These are phyloP conservation scores for Micromonas commoda DNA, from an alignment of 139 green algal genomes.

Conservation along the genomic window DNA sequence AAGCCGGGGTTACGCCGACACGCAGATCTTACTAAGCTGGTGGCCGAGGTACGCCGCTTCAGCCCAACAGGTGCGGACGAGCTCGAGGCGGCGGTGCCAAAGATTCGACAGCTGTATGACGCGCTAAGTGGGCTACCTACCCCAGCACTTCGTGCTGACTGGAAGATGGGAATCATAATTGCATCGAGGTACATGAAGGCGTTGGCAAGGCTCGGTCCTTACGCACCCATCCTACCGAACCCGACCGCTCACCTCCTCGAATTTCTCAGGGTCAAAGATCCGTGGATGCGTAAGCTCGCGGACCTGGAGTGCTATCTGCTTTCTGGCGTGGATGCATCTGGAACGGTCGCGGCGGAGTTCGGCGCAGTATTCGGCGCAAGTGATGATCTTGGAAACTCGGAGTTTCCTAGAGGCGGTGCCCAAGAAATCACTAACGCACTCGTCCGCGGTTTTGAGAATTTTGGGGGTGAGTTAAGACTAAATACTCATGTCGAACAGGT, in stretches of 20 bases:
- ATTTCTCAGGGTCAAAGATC: constrained; percentile 51
- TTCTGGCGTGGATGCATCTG: constrained; percentile 39
- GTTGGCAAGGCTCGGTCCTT: constrained; percentile 21
- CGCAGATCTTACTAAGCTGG: constrained; percentile 2
- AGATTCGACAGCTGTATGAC: constrained; percentile 19
- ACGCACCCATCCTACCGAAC: constrained; percentile 20
- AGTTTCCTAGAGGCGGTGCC: constrained; percentile 44
- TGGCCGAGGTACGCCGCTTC: neutral
- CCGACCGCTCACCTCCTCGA: constrained; percentile 32
- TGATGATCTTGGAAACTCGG: constrained; percentile 26
- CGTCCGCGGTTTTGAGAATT: constrained; percentile 59
- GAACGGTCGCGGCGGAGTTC: constrained; percentile 49
- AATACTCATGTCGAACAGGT: constrained; percentile 62
- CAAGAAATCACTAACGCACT: constrained; percentile 66
- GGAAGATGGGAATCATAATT: constrained; percentile 7
- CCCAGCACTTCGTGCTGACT: constrained; percentile 11
- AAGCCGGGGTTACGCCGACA: constrained; percentile 11
- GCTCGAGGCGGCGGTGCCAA: neutral
- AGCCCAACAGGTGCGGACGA: neutral
- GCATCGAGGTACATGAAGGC: constrained; percentile 9
- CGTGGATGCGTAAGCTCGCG: constrained; percentile 55
- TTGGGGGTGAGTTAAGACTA: constrained; percentile 59
- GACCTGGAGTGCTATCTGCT: constrained; percentile 81
- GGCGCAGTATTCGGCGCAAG: constrained; percentile 68
- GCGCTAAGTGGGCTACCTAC: neutral